Conservation (phyloP, 805 yeast genomes). For the Zygosaccharomyces rouxii region DNA sequence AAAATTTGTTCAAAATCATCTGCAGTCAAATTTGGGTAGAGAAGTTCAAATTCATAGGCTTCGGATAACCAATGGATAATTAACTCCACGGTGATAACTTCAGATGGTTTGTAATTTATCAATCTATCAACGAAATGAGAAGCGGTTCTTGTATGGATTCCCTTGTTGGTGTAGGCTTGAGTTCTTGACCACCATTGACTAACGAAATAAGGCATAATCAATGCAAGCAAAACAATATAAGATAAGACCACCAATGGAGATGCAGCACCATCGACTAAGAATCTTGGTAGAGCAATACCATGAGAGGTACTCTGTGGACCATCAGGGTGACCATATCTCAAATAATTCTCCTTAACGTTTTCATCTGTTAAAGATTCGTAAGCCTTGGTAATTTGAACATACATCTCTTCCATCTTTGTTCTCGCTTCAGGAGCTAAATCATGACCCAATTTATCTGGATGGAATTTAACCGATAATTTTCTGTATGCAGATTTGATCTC, state of each 20-base stretch:
- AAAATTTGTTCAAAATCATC: conserved; percentile 51
- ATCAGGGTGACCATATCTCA: conserved; percentile 94
- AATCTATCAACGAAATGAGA: conserved; percentile 64
- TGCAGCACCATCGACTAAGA: conserved; percentile 76
- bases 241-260: conserved; percentile 58
- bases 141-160: conserved; percentile 82
- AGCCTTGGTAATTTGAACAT: conserved; percentile 82
- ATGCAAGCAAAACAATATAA: conserved; percentile 71
- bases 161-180: conserved; percentile 73
- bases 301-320: conserved; percentile 88
- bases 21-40: conserved; percentile 39
- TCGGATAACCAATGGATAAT: conserved; percentile 56
- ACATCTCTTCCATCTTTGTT: conserved; percentile 63
- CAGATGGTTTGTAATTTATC: conserved; percentile 70
- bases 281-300: conserved; percentile 93
- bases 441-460: conserved; percentile 85
- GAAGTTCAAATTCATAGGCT: conserved; percentile 59
- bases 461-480: conserved; percentile 80
- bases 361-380: conserved; percentile 94
- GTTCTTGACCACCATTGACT: conserved; percentile 88
- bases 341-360: conserved; percentile 69
- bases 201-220: conserved; percentile 74
- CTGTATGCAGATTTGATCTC: conserved; percentile 80
- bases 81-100: conserved; percentile 50
- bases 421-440: conserved; percentile 53